Base-by-base conservation (phyloP, 2,329 filamentous ascomycete species). In the Colletotrichum phormii region DNA sequence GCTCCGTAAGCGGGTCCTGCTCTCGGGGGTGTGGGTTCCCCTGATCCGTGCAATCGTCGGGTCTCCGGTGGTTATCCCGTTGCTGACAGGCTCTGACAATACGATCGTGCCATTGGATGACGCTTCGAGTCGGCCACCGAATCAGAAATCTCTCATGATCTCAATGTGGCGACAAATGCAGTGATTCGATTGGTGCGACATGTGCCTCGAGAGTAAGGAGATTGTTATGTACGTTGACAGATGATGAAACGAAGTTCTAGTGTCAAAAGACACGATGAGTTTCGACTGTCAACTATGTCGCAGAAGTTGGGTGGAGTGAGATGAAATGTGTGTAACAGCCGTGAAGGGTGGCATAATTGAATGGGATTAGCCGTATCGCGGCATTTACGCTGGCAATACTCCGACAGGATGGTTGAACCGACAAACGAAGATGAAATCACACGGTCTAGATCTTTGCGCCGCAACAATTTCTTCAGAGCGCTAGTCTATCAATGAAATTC, bases 401-500 rank as follows among this genome's bases (percentile, higher is more conserved):
- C 9, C 7, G 42, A 6, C 0, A 9, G 3, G 3, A 2, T 11
- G 18, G 9, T 1, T 11, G 18, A 8, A 11, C 9, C 18, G 4
- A 22, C 42, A 49, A 18, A 15, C 18, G 18, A 49, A 7, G 42
- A 18, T n/a, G 7, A 4, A 4, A 33, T 11, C 15, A 24, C n/a
- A 11, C 15, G 13, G 5, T 31, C 12, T 7, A 1, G 7, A 2
- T 5, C 11, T 26, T 15, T n/a, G 61, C 24, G 24, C 24, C 26
- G 24, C 51, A 42, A 37, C 5, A 33, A 63, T 58, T 59, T 72
- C 31, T 29, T 63, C n/a, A 33, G 46, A 54, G 42, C 31, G 58
- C n/a, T 35, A 18, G 64, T 69, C 59, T 64, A 59, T 46, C 13
- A 58, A 42, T 35, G 8, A 4, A 61, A 62, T 22, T 63, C 58